Evolutionary conservation across 2,329 filamentous ascomycete species (phyloP).

Genomic region (Colletotrichum eleusines): DNA sequence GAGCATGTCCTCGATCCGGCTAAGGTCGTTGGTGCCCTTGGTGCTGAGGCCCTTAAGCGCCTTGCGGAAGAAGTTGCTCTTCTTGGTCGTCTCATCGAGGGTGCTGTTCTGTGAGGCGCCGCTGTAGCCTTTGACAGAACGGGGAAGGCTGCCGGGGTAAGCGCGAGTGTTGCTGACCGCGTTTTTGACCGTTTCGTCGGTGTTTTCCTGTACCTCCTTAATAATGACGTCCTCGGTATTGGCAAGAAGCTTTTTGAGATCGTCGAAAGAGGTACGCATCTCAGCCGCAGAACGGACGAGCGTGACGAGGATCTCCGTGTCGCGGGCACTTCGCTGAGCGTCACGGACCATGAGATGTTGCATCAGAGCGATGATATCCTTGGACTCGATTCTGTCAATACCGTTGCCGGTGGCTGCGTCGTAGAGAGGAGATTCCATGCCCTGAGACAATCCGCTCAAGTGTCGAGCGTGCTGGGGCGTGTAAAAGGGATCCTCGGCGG

Average conservation of each 20-base stretch:
- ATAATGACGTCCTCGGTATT: constrained; percentile 93
- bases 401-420: constrained; percentile 89
- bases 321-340: constrained; percentile 93
- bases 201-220: constrained; percentile 86
- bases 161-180: constrained; percentile 89
- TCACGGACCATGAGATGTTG: constrained; percentile 98
- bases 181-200: constrained; percentile 85
- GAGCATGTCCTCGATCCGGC: constrained; percentile 91
- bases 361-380: constrained; percentile 97
- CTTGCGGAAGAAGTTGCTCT: constrained; percentile 91
- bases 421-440: constrained; percentile 89
- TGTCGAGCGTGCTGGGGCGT: constrained; percentile 72
- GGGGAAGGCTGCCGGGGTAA: constrained; percentile 74
- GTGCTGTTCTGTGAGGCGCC: constrained; percentile 66
- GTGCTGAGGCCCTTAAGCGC: constrained; percentile 91
- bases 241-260: constrained; percentile 91
- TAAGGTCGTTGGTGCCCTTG: constrained; percentile 88
- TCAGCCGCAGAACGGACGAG: constrained; percentile 94
- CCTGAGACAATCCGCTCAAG: constrained; percentile 90
- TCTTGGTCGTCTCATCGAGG: constrained; percentile 76
- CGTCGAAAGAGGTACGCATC: constrained; percentile 96
- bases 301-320: constrained; percentile 95
- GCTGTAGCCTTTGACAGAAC: constrained; percentile 64
- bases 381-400: constrained; percentile 92
- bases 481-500: constrained; percentile 76